These are phyloP conservation scores for Cinnamomum micranthum DNA, from an alignment of 164 flowering plant genomes.

Conservation along the genomic window DNA sequence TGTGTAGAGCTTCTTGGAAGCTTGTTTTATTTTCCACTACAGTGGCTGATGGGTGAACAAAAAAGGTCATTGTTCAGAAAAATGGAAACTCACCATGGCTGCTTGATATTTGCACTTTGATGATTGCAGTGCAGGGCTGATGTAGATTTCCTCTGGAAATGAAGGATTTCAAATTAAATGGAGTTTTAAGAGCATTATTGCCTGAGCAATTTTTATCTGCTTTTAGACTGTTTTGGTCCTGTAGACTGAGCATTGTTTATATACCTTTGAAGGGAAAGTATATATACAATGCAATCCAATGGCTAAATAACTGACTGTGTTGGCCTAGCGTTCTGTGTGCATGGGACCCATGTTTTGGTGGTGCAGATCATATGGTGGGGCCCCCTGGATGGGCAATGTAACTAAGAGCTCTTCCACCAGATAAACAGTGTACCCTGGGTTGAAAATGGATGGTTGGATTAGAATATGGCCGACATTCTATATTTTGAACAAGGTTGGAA, in stretches of 20 bases:
- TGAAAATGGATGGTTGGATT: not conserved
- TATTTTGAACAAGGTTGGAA: too few species aligned
- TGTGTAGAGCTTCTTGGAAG: not conserved
- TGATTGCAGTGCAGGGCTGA: not conserved
- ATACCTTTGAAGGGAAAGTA: not conserved
- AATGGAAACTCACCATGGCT: not conserved
- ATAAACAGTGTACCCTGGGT: not conserved
- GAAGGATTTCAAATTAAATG: not conserved
- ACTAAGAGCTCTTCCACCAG: not conserved
- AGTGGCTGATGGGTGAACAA: not conserved
- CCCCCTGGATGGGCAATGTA: not conserved
- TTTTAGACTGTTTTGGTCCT: too few species aligned
- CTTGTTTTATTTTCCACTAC: not conserved
- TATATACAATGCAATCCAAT: not conserved
- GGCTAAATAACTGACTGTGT: not conserved
- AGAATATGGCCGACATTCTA: not conserved
- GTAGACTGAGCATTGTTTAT: not conserved
- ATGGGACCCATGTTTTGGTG: not conserved
- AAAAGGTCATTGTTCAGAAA: not conserved
- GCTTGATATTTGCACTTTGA: not conserved
- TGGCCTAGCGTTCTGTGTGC: not conserved
- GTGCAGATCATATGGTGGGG: not conserved
- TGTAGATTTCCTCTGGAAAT: not conserved
- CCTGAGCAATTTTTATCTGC: not conserved
- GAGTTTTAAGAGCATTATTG: not conserved